These are phyloP conservation scores for Lachancea thermotolerans DNA, from an alignment of 805 yeast genomes.

Conservation along the genomic window DNA sequence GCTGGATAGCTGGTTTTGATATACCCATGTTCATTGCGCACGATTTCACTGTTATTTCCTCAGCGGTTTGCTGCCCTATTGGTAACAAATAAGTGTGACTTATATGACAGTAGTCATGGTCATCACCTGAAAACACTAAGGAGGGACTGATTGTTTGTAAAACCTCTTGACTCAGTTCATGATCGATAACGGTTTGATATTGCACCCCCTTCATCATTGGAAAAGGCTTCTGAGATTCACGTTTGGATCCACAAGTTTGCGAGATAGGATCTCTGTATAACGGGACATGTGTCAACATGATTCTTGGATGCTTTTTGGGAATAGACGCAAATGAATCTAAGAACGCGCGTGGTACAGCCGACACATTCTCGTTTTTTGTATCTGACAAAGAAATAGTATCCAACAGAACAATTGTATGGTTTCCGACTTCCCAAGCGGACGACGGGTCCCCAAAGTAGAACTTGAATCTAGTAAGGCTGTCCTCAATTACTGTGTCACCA, in stretches of 20 bases:
- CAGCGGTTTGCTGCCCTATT: conserved; percentile 32
- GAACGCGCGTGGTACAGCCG: conserved; percentile 44
- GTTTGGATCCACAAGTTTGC: conserved; percentile 64
- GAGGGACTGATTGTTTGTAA: conserved; percentile 56
- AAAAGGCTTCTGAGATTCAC: conserved; percentile 63
- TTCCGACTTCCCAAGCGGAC: conserved; percentile 45
- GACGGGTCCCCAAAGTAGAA: conserved; percentile 68
- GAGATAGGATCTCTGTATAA: conserved; percentile 58
- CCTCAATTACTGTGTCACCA: conserved; percentile 59
- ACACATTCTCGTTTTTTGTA: conserved; percentile 38
- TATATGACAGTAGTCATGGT: conserved; percentile 90
- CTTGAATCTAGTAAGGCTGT: conserved; percentile 56
- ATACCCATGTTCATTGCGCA: conserved; percentile 93
- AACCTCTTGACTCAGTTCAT: conserved; percentile 51
- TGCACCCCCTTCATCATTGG: conserved; percentile 74
- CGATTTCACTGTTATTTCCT: conserved; percentile 84
- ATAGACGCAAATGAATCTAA: conserved; percentile 35
- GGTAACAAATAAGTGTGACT: conserved; percentile 39
- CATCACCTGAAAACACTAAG: conserved; percentile 83
- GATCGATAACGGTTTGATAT: conserved; percentile 82
- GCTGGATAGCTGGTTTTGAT: conserved; percentile 74
- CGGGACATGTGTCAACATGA: conserved; percentile 84
- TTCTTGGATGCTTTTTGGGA: conserved; percentile 43
- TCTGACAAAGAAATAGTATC: conserved; percentile 83
- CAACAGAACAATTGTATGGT: conserved; percentile 67